Evolutionary conservation across 164 flowering plant genomes (phyloP), one percentile per base, ranked within the genome.

Genomic region (Magnolia changhungtana): DNA sequence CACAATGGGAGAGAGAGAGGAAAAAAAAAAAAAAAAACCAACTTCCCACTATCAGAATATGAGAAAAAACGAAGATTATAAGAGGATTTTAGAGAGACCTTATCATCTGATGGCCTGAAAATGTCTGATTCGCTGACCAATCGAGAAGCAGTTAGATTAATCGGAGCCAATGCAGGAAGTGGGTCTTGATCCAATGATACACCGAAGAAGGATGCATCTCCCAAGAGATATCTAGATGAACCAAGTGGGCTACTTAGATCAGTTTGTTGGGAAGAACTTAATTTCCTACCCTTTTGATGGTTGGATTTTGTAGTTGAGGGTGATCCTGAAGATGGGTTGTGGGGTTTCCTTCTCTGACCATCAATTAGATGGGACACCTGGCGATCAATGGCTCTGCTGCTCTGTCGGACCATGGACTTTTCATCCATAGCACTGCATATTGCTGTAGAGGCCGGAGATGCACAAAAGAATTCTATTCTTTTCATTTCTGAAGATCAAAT

Each of bases 381-480:
- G 58, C 81, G 85, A 37, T 84, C 85, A 13, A 81, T 70, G 29
- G 83, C 81, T 76, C 72, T 66, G 31, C 77, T 75, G 77, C 84
- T 74, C 1, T 73, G 84, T 58, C 86, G 87, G 80, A 86, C 84
- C 81, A 86, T 83, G 75, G 90, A 79, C 29, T 85, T 84, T 10
- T 81, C 87, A 68, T 87, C 92, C 76, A 80, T 71, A 3, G 61
- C 61, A 3, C 87, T 80, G 74, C 92, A 90, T 77, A 92, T 87
- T 20, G 98, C 98, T 18, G 95, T 91, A 51, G 98, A 92, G 52
- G 96, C 91, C 45, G 88, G 92, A 37, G 98, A 88, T 27, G 91
- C 82, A 75, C 98, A 92, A 67, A 90, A 90, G 50, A 92, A 59
- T 63, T 92, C 92, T 59, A 90, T 81, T 79, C 89, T 73, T 82